Evolutionary conservation across 2,329 filamentous ascomycete species (phyloP), one percentile per base, ranked within the genome.

Genomic region (Fusarium longipes): DNA sequence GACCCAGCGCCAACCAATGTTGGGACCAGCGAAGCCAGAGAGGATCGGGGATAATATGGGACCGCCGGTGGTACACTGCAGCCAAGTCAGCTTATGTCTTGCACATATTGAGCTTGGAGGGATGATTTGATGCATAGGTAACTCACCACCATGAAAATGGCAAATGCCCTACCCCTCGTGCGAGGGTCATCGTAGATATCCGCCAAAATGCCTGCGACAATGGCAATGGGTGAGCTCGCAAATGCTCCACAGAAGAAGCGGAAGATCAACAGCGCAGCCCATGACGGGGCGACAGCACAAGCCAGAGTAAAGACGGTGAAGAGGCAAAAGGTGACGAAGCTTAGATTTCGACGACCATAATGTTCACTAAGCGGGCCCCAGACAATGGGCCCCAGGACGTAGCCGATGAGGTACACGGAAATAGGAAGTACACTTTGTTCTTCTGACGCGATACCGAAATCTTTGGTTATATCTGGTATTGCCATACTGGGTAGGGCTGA

Each of bases 341-440:
- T 82, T 18, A 86, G 70, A 66, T 77, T 79, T 60, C 83, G 79
- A 15, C 89, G 82, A 10, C 89, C 88, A 58, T 85, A 86, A 60
- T 90, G 87, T 73, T 92, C 89, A 40, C 86, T 89, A 5, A 91
- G 73, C 0, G 89, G 90, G 0, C 87, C 89, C 81, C 88, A 90
- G 14, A 90, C 75, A 10, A 90, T 76, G 1, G 87, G 87, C 0
- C 81, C 89, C 30, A 87, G 82, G 20, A 89, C 85, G 71, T 90
- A 91, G 8, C 88, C 88, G 40, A 90, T 80, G 9, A 91, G 79
- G 66, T 87, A 91, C 18, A 88, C 81, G 0, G 88, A 89, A 32
- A 90, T 87, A 9, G 87, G 88, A 2, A 91, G 72, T 6, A 86
- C 82, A 44, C 73, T 73, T 52, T 85, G 81, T 17, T 76, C 73